Base-by-base conservation (phyloP, 768 basidiomycete genomes). In the Termitomyces heimii region DNA sequence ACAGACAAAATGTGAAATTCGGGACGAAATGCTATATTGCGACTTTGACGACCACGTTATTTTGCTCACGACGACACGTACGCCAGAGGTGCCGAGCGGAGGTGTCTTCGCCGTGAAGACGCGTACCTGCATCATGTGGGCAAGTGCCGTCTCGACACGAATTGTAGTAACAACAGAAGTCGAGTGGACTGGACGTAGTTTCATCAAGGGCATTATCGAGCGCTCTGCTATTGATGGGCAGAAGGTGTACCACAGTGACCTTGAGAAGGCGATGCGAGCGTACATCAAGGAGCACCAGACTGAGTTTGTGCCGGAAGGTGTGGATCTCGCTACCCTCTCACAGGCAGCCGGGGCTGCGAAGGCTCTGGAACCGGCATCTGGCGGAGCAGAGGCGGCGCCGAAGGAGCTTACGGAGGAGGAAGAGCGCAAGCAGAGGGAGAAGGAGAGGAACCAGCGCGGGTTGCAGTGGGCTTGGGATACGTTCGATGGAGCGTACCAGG, bases 181-280 rank as follows among this genome's bases (percentile, higher is more conserved):
- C 1, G 95, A 98, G 59, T 99, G 96, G 94, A 92, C 92, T 0
- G 95, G 95, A 44, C 81, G 94, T 63, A 95, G 92, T 73, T 98
- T 98, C 73, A 94, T 99, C 71, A 96, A 92, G 73, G 89, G 92
- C 54, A 91, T 99, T 62, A 98, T 98, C 61, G 95, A 98, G 68
- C 85, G 82, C 60, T 92, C 91, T 2, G 88, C 84, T 12, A 85
- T 98, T 34, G 94, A 96, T 14, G 96, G 96, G 5, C 96, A 98
- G 67, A 94, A 87, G 69, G 75, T 79, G 32, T 96, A 94, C 66
- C 92, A 97, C 67, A 66, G 69, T 9, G 94, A 92, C 44, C 80
- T 98, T 9, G 92, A 94, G 62, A 81, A 77, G 62, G 85, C 85
- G 3, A 95, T 98, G 86, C 82, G 92, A 39, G 72, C 71, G 49